Evolutionary conservation across 2,329 filamentous ascomycete genomes (phyloP), one percentile per base, ranked within the genome.

Genomic region (Phoma sp.): DNA sequence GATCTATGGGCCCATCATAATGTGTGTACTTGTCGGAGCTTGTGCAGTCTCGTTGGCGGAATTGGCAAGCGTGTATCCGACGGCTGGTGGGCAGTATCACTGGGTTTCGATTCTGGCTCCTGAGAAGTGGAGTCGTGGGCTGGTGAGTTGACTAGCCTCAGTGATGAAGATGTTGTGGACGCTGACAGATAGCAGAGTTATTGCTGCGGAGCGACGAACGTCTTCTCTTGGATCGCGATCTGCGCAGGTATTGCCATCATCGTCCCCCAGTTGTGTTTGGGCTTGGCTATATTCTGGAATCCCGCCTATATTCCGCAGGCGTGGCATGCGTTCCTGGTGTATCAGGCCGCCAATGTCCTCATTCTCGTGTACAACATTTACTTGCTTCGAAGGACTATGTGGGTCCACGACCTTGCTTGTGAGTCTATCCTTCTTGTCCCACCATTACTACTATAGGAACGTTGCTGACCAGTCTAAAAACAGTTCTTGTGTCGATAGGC

Each of bases 31-130:
- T 5, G 46, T 62, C 5, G 57, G 57, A 9, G 37, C 54, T 5
- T 60, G 51, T 43, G 60, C 60, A 2, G 28, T 42, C 9, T 46
- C 60, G n/a, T 32, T 60, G 32, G 52, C 51, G 6, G 69, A 73
- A 53, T 63, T 76, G 36, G 71, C 69, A 2, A 72, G 67, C 10
- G 69, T 72, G 40, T 66, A 68, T 42, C 74, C 71, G 1, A 72
- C 68, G 4, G 59, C 60, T 36, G 64, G 64, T n/a, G 64, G 62
- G 3, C 61, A 67, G 21, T 64, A 64, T 20, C 59, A 63, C 32
- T 64, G 61, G 61, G 56, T 57, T 5, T 51, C 54, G 17, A 53
- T 64, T 30, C 68, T 84, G 15, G 79, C 82, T 3, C 82, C 82
- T 3, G 76, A 61, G 42, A 38, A 23, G 7, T 59, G 56, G 53